Evolutionary conservation across 495 filamentous ascomycete genomes (phyloP).

Genomic region (Lasiosphaeria miniovina): DNA sequence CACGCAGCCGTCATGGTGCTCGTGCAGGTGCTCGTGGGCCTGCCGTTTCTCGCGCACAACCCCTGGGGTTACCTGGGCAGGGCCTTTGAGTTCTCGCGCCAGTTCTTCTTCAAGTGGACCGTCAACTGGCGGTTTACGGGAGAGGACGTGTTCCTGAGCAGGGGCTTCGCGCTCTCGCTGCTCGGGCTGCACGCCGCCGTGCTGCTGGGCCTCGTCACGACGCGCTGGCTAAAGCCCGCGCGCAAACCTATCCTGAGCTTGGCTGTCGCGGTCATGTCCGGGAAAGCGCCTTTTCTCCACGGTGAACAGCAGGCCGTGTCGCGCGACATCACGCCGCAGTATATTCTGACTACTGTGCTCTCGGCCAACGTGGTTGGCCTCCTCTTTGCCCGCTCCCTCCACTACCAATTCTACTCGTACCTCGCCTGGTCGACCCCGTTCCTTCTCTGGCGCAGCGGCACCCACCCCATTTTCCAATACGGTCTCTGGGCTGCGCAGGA

Average conservation of each 20-base stretch:
- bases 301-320: slow-evolving; percentile 54
- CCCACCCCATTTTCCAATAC: slow-evolving; percentile 71
- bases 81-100: slow-evolving; percentile 85
- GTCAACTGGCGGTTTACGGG: slow-evolving; percentile 96
- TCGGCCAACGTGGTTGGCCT: slow-evolving; percentile 80
- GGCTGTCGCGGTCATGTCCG: slow-evolving; percentile 49
- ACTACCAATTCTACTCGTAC: slow-evolving; percentile 97
- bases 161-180: slow-evolving; percentile 64
- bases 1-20: slow-evolving; percentile 69
- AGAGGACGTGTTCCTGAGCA: slow-evolving; percentile 77
- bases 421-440: slow-evolving; percentile 89
- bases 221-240: slow-evolving; percentile 48
- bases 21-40: slow-evolving; percentile 70
- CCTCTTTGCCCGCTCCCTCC: slow-evolving; percentile 84
- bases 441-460: slow-evolving; percentile 77
- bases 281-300: slow-evolving; percentile 50
- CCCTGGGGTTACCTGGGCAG: slow-evolving; percentile 67
- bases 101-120: slow-evolving; percentile 96
- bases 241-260: slow-evolving; percentile 44
- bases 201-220: slow-evolving; percentile 57
- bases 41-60: slow-evolving; percentile 71
- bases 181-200: slow-evolving; percentile 66
- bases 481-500: slow-evolving; percentile 80
- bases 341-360: slow-evolving; percentile 74
- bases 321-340: slow-evolving; percentile 63